Evolutionary conservation across 805 yeast genomes (phyloP).

Genomic region (Pichia thaimueangensis): DNA sequence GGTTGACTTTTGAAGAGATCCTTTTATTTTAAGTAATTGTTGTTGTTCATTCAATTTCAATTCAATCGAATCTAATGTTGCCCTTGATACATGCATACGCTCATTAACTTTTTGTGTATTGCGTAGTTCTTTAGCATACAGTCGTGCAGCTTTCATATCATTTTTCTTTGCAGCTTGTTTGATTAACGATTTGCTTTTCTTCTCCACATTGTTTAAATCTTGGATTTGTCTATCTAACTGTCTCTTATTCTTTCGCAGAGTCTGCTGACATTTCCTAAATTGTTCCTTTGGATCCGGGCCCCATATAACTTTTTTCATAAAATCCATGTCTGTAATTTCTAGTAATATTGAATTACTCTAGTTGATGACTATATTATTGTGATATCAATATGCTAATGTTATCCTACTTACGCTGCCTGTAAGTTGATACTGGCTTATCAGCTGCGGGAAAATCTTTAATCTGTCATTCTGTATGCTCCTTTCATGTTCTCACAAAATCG

Average conservation of each 20-base stretch:
- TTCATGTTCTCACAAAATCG: no score
- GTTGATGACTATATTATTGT: no score
- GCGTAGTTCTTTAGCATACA: conserved; percentile 79
- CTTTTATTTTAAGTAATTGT: conserved; percentile 74
- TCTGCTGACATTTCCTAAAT: conserved; percentile 67
- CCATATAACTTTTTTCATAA: conserved; percentile 79
- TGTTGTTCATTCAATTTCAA: conserved; percentile 91
- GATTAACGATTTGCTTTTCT: conserved; percentile 72
- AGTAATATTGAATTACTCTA: no score
- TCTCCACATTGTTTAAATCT: conserved; percentile 51
- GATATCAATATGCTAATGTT: no score
- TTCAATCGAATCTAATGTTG: conserved; percentile 77
- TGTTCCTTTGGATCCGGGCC: conserved; percentile 97
- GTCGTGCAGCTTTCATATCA: conserved; percentile 66
- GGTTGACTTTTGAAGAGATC: conserved; percentile 72
- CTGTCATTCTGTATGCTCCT: no score
- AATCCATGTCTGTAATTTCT: conserved; percentile 69
- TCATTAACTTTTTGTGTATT: conserved; percentile 66
- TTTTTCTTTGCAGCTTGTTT: conserved; percentile 68
- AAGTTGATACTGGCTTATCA: no score
- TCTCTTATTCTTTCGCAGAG: conserved; percentile 78
- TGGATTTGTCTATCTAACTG: conserved; percentile 75
- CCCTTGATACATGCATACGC: conserved; percentile 71
- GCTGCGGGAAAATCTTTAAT: no score
- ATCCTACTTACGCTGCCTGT: no score